Base-by-base conservation (phyloP, 1,284 basidiomycete species). In the Boletellus sp. region DNA sequence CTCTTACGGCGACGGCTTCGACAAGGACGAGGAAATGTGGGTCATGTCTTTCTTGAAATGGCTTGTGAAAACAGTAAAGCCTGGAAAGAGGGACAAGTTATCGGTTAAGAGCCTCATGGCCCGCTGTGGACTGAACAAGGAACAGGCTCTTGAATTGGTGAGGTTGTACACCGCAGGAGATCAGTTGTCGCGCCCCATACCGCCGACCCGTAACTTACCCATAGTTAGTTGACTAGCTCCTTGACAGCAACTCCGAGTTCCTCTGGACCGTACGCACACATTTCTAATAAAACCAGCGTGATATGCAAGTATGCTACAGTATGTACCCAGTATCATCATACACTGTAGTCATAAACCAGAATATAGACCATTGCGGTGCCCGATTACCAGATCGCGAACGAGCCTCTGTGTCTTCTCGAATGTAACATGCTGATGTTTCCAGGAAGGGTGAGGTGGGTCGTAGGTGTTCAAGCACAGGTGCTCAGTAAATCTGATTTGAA, bases 21-120 rank as follows among this genome's bases (percentile, higher is more conserved):
- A 8, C 48, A 56, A 33, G 38, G 57, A 54, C 17, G 52, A 47
- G 25, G 41, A 21, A 10, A 22, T 4, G 22, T 57, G 57, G 59
- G 49, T 63, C 27, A 54, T 63, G 57, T 41, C 42, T 14, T 64
- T 66, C 25, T 48, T 63, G 46, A 60, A 8, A 29, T 59, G 10
- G 39, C 22, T 61, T 16, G 41, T 45, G 37, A 52, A 19, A 21
- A 35, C 63, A 39, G 36, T 62, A 5, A 49, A 8, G 35, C 29
- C 35, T 20, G 58, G 50, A 36, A 58, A 6, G 40, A 54, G 8
- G 36, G 50, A 44, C 19, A 62, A 36, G 39, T 25, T 54, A 4
- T 47, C 38, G 1, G 10, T 25, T 17, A 43, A 36, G 40, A 48
- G 37, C 17, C 50, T 61, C 10, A 19, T 35, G 42, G 45, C 38